These are phyloP conservation scores for Cyclotella atomus DNA, from an alignment of 108 stramenopile species.

Conservation along the genomic window DNA sequence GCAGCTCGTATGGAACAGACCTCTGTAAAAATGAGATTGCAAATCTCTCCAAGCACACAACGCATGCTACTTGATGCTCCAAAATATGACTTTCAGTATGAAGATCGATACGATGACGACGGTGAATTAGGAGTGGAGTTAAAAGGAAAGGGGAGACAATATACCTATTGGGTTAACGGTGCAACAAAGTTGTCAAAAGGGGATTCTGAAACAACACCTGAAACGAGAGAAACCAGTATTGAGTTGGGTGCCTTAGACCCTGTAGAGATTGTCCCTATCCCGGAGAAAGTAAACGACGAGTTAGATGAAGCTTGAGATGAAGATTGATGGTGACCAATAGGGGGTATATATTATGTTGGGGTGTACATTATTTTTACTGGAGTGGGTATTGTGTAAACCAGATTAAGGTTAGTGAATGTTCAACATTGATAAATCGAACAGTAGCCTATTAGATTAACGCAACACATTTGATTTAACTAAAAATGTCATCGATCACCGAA, in stretches of 20 bases:
- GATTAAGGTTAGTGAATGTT: too few species aligned
- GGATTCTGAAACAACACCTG: background rate
- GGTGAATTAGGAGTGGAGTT: slow-evolving; percentile 41
- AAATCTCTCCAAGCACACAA: slow-evolving; percentile 31
- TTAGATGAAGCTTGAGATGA: too few species aligned
- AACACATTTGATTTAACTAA: slow-evolving; percentile 21
- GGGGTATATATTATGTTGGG: too few species aligned
- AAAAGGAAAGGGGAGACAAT: slow-evolving; percentile 49
- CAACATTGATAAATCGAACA: too few species aligned
- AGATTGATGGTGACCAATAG: too few species aligned
- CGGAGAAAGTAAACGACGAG: too few species aligned
- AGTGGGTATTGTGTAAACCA: too few species aligned
- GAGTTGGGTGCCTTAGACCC: too few species aligned
- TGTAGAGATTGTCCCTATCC: too few species aligned
- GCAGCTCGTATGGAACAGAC: slow-evolving; percentile 69
- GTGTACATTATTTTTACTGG: too few species aligned
- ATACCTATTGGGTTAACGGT: slow-evolving; percentile 42
- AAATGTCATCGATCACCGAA: slow-evolving; percentile 47
- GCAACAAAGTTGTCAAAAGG: slow-evolving; percentile 21
- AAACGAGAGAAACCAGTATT: too few species aligned
- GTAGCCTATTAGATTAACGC: too few species aligned
- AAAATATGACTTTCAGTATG: slow-evolving; percentile 27
- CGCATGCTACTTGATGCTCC: slow-evolving; percentile 46
- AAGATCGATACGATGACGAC: slow-evolving; percentile 29
- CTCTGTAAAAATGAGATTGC: slow-evolving; percentile 35